Conservation (phyloP, 345 rosid species). For the Trapa bicornis region DNA sequence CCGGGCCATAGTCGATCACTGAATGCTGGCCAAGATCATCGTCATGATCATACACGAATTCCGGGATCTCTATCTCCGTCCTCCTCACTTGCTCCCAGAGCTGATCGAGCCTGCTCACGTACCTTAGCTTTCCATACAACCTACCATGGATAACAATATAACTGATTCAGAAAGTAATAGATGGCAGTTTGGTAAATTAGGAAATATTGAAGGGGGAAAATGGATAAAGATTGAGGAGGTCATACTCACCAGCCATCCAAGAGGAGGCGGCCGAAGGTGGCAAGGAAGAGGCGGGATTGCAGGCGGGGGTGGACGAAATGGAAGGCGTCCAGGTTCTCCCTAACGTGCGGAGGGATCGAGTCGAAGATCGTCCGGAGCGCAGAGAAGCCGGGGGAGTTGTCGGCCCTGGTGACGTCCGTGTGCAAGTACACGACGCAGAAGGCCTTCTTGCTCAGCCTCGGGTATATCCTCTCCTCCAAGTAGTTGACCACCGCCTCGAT, state of each 20-base stretch:
- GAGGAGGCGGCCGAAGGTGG: slow-evolving; percentile 49
- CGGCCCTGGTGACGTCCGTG: slow-evolving; percentile 30
- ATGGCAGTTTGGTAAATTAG: too few relatives aligned
- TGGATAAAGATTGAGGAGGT: not conserved
- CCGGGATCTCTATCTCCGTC: slow-evolving; percentile 49
- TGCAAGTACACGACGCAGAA: slow-evolving; percentile 49
- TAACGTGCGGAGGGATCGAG: slow-evolving; percentile 27
- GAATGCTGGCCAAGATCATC: slow-evolving; percentile 31
- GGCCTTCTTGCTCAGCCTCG: slow-evolving; percentile 21
- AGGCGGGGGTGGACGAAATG: slow-evolving; percentile 54
- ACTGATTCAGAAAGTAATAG: too few relatives aligned
- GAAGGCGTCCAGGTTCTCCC: slow-evolving; percentile 26
- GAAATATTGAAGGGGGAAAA: too few relatives aligned
- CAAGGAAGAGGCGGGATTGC: slow-evolving; percentile 43
- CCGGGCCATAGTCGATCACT: slow-evolving; percentile 32
- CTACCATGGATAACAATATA: slow-evolving; percentile 12
- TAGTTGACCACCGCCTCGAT: slow-evolving; percentile 36
- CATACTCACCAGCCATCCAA: slow-evolving; percentile 31
- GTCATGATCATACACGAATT: slow-evolving; percentile 28
- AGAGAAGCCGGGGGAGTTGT: slow-evolving; percentile 52
- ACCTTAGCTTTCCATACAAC: slow-evolving; percentile 40
- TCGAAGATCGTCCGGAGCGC: slow-evolving; percentile 36
- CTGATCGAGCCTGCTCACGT: slow-evolving; percentile 37
- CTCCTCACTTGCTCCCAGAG: slow-evolving; percentile 5
- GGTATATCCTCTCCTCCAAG: slow-evolving; percentile 31